Percentiles rank a stretch among this genome's conserved stretches.
Conservation (phyloP, 1,284 basidiomycete genomes). For the Ganoderma sinense region DNA sequence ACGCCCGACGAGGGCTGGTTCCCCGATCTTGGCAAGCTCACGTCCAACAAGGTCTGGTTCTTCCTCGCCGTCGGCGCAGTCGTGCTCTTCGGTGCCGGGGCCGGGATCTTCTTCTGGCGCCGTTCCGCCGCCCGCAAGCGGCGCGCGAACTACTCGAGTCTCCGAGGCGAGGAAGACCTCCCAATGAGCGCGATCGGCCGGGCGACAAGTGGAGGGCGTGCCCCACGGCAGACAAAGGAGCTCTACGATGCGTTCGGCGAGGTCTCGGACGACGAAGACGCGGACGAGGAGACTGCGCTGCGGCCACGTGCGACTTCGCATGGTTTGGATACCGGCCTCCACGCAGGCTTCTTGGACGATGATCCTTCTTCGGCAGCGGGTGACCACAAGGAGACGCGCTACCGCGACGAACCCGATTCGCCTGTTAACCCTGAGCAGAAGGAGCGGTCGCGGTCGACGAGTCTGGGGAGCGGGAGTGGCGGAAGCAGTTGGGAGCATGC, state of each 20-base stretch:
- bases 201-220: slow-evolving; percentile 35
- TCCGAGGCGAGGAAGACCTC: slow-evolving; percentile 75
- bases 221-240: slow-evolving; percentile 73
- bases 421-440: slow-evolving; percentile 34
- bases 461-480: slow-evolving; percentile 43
- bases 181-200: slow-evolving; percentile 68
- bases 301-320: slow-evolving; percentile 37
- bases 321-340: slow-evolving; percentile 51
- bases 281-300: slow-evolving; percentile 71
- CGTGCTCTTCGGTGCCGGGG: slow-evolving; percentile 71
- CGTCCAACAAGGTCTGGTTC: slow-evolving; percentile 85
- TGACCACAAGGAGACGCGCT: slow-evolving; percentile 44
- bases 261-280: slow-evolving; percentile 77
- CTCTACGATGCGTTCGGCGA: slow-evolving; percentile 94
- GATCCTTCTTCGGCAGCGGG: slow-evolving; percentile 52
- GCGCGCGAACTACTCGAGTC: slow-evolving; percentile 67
- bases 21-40: slow-evolving; percentile 79
- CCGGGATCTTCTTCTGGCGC: slow-evolving; percentile 75
- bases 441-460: slow-evolving; percentile 42
- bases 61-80: slow-evolving; percentile 79
- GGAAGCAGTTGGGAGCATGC: slow-evolving; percentile 82
- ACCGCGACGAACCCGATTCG: slow-evolving; percentile 66
- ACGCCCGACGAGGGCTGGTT: slow-evolving; percentile 90
- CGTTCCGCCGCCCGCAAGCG: slow-evolving; percentile 57
- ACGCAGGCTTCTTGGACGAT: slow-evolving; percentile 73